Conservation (phyloP, 805 yeast species). For the Suhomyces kilbournensis region DNA sequence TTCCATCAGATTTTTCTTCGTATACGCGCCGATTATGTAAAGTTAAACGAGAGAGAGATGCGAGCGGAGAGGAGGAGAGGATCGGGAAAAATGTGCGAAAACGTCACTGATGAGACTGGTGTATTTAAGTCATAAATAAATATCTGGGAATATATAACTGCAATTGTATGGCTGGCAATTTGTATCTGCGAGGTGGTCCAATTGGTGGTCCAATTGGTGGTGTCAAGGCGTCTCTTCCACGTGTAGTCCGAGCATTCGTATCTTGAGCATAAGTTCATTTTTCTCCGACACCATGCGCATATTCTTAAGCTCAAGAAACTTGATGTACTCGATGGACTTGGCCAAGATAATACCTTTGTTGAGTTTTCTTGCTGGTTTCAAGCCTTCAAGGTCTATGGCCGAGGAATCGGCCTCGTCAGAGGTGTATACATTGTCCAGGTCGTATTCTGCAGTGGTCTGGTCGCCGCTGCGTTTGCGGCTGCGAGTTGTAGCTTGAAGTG, state of each 20-base stretch:
- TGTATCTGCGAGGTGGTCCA: too few relatives aligned
- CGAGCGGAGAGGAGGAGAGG: not conserved
- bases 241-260: slow-evolving; percentile 32
- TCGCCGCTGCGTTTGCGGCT: slow-evolving; percentile 13
- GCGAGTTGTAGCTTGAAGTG: slow-evolving; percentile 31
- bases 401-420: slow-evolving; percentile 2
- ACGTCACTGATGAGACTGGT: too few relatives aligned
- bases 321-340: slow-evolving; percentile 78
- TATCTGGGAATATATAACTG: not conserved
- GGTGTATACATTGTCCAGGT: slow-evolving; percentile 2
- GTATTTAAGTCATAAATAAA: not conserved
- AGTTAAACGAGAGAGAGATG: not conserved
- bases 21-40: slow-evolving; percentile 2
- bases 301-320: slow-evolving; percentile 65
- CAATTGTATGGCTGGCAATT: too few relatives aligned
- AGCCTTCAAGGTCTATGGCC: slow-evolving; percentile 57
- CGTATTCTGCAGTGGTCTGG: slow-evolving; percentile 9
- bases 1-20: not conserved
- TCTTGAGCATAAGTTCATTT: slow-evolving; percentile 41
- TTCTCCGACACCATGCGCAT: slow-evolving; percentile 50
- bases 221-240: slow-evolving; percentile 5
- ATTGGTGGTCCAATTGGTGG: not conserved
- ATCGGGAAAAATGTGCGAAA: not conserved
- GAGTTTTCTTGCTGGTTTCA: slow-evolving; percentile 69
- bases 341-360: slow-evolving; percentile 76